Evolutionary conservation across 2,329 filamentous ascomycete genomes (phyloP).

Genomic region (Xylaria sp.): DNA sequence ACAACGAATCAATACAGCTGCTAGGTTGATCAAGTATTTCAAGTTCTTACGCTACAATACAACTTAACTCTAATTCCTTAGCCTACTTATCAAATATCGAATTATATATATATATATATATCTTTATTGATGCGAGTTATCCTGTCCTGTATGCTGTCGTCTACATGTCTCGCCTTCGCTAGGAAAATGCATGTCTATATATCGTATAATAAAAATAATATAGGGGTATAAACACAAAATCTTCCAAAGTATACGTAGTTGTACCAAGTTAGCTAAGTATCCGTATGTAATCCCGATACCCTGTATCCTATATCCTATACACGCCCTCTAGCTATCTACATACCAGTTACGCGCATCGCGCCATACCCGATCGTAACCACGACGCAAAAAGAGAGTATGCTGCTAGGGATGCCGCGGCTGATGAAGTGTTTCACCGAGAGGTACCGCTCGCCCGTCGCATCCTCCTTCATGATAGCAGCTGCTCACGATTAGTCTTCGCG

Average conservation of each 20-base stretch:
- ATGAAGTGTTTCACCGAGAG: slow-evolving; percentile 94
- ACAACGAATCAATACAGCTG: too few relatives aligned
- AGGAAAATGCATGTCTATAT: background rate
- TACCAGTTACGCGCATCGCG: slow-evolving; percentile 75
- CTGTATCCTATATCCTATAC: background rate
- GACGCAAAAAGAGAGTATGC: slow-evolving; percentile 81
- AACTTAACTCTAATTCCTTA: too few relatives aligned
- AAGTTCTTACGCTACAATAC: too few relatives aligned
- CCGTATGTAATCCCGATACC: too few relatives aligned
- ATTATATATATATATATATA: too few relatives aligned
- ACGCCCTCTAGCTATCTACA: slow-evolving; percentile 40
- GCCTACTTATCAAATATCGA: too few relatives aligned
- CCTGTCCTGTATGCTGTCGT: too few relatives aligned
- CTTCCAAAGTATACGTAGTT: background rate
- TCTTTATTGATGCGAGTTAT: too few relatives aligned
- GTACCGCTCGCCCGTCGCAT: slow-evolving; percentile 91
- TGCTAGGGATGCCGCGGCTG: slow-evolving; percentile 89
- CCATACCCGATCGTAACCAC: slow-evolving; percentile 92
- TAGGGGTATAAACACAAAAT: background rate
- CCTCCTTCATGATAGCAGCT: slow-evolving; percentile 98
- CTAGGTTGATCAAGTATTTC: too few relatives aligned
- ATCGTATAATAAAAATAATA: background rate
- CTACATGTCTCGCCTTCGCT: background rate
- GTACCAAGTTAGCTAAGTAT: background rate
- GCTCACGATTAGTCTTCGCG: slow-evolving; percentile 34